These are phyloP conservation scores for Podosphaera fusca DNA, from an alignment of 2,329 filamentous ascomycete species.

Conservation along the genomic window DNA sequence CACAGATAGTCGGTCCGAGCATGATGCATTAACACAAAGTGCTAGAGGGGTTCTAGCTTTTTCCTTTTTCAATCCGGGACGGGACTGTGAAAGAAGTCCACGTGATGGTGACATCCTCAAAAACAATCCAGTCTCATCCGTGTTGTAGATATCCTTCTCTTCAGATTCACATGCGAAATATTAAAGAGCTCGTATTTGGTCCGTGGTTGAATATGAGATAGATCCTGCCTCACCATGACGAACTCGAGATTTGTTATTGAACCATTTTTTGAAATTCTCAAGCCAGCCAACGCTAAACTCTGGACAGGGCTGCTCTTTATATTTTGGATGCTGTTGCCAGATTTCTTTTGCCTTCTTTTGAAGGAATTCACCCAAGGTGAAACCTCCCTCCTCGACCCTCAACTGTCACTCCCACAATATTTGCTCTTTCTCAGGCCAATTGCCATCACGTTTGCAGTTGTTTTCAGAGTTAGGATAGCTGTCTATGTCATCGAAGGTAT, in stretches of 20 bases:
- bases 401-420: too few relatives aligned
- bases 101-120: not conserved
- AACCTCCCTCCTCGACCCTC: too few relatives aligned
- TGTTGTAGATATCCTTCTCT: slow-evolving; percentile 1
- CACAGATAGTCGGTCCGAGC: not conserved
- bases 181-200: not conserved
- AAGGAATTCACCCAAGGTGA: too few relatives aligned
- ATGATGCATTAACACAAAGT: not conserved
- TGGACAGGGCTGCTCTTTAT: too few relatives aligned
- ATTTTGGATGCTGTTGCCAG: too few relatives aligned
- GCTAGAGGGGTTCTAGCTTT: not conserved
- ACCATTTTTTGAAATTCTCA: not conserved
- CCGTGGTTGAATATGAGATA: not conserved
- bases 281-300: not conserved
- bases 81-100: slow-evolving; percentile 20
- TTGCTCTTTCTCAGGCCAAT: too few relatives aligned
- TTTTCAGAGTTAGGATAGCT: too few relatives aligned
- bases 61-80: not conserved
- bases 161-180: not conserved
- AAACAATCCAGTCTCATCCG: not conserved
- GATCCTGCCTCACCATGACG: not conserved
- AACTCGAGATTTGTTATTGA: not conserved
- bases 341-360: too few relatives aligned
- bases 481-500: too few relatives aligned
- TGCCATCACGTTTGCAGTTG: too few relatives aligned